Conservation (phyloP, 2,329 filamentous ascomycete genomes). For the Aspergillus pseudotamarii region DNA sequence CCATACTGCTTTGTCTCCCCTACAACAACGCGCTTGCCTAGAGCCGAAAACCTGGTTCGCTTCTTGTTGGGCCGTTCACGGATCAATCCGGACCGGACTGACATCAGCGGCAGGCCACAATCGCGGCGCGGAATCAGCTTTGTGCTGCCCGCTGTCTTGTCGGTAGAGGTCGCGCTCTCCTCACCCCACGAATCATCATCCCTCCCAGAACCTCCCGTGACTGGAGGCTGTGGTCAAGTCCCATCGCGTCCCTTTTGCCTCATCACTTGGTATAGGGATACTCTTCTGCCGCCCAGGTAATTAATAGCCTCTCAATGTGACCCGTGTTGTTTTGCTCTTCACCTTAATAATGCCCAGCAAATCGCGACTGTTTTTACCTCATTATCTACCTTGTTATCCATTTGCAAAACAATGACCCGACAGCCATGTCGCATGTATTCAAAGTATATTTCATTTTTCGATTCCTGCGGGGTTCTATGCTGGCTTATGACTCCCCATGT, state of each 20-base stretch:
- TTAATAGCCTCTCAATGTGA: background rate
- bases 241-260: slow-evolving; percentile 18
- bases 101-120: slow-evolving; percentile 30
- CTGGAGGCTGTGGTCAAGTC: slow-evolving; percentile 16
- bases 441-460: background rate
- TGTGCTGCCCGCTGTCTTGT: slow-evolving; percentile 22
- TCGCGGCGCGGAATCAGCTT: slow-evolving; percentile 11
- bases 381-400: background rate
- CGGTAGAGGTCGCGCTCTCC: slow-evolving; percentile 21
- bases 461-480: slow-evolving; percentile 5
- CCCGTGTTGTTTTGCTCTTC: slow-evolving; percentile 19
- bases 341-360: slow-evolving; percentile 19
- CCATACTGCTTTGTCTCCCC: background rate
- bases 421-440: slow-evolving; percentile 7
- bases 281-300: background rate
- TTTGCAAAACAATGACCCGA: slow-evolving; percentile 8
- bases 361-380: slow-evolving; percentile 18
- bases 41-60: slow-evolving; percentile 1
- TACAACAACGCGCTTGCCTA: background rate
- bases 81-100: slow-evolving; percentile 28
- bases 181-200: slow-evolving; percentile 24
- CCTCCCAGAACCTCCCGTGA: slow-evolving; percentile 18
- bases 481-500: slow-evolving; percentile 4
- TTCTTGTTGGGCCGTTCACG: slow-evolving; percentile 15
- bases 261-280: slow-evolving; percentile 18